These are phyloP conservation scores for Torulaspora microellipsoides DNA, from an alignment of 805 yeast genomes.

Conservation along the genomic window DNA sequence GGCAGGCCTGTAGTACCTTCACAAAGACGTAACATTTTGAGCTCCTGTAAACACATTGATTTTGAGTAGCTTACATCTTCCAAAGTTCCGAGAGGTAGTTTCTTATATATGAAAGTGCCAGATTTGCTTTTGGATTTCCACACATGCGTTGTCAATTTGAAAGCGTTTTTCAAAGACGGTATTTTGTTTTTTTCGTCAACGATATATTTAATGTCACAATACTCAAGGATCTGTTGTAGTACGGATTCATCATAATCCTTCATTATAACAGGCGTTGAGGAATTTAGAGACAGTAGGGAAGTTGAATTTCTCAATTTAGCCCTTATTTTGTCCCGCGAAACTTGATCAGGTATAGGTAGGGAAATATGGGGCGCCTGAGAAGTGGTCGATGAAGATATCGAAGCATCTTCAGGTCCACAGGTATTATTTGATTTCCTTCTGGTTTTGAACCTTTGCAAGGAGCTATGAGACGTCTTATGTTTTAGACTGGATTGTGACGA, in stretches of 20 bases:
- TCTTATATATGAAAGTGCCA: slow-evolving; percentile 21
- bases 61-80: slow-evolving; percentile 17
- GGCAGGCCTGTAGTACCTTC: slow-evolving; percentile 32
- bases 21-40: slow-evolving; percentile 22
- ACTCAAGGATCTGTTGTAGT: slow-evolving; percentile 23
- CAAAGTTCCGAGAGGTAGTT: slow-evolving; percentile 17
- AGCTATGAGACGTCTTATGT: slow-evolving; percentile 34
- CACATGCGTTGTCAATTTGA: slow-evolving; percentile 17
- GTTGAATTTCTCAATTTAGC: slow-evolving; percentile 45
- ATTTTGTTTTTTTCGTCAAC: slow-evolving; percentile 15
- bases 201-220: slow-evolving; percentile 22
- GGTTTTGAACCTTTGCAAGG: slow-evolving; percentile 28
- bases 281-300: slow-evolving; percentile 29
- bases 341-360: slow-evolving; percentile 53
- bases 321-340: slow-evolving; percentile 50
- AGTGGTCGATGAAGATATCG: slow-evolving; percentile 11
- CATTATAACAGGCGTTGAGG: slow-evolving; percentile 22
- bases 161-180: slow-evolving; percentile 11
- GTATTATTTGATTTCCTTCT: slow-evolving; percentile 27
- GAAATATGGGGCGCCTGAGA: slow-evolving; percentile 40
- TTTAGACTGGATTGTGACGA: slow-evolving; percentile 26
- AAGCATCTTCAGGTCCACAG: slow-evolving; percentile 11
- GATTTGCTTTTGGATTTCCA: slow-evolving; percentile 20
- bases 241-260: slow-evolving; percentile 27
- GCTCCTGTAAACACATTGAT: slow-evolving; percentile 26